A percentile compares a stretch with the other conserved stretches of the same genome.
Conservation (phyloP, 139 green algal species). For the Chlorella sp. region DNA sequence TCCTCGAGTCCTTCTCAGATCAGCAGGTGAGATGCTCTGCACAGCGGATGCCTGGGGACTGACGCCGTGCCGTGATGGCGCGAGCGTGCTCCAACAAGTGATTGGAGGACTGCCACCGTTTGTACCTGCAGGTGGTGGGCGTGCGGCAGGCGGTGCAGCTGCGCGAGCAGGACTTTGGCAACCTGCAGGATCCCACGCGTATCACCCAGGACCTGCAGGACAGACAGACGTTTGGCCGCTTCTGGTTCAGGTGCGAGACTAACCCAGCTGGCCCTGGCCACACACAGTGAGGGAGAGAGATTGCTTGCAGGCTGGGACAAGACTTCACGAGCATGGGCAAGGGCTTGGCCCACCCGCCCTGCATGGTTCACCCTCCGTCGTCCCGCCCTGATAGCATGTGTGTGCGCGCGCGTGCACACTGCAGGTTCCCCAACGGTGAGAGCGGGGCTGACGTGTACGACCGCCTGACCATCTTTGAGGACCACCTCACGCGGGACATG, state of each 20-base stretch:
- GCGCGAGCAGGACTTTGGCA: constrained; percentile 22
- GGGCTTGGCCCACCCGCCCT: too few relatives aligned
- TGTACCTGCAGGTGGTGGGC: constrained; percentile 1
- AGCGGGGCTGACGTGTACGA: constrained; percentile 89
- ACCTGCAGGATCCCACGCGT: neutral
- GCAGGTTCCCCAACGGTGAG: constrained; percentile 86
- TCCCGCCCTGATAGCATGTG: neutral
- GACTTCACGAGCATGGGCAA: too few relatives aligned
- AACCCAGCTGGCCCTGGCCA: too few relatives aligned
- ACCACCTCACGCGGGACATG: too few relatives aligned
- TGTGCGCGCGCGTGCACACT: constrained; percentile 16
- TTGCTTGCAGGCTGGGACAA: too few relatives aligned
- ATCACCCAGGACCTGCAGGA: constrained; percentile 1
- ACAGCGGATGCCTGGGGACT: neutral
- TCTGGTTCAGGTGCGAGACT: too few relatives aligned
- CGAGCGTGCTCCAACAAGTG: too few relatives aligned
- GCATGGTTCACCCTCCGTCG: too few relatives aligned
- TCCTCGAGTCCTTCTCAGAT: constrained; percentile 9
- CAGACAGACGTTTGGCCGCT: constrained; percentile 3
- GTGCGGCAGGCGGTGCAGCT: constrained; percentile 20
- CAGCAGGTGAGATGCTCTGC: constrained; percentile 7
- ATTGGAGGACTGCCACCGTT: neutral
- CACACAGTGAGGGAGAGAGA: too few relatives aligned
- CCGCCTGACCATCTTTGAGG: constrained; percentile 68
- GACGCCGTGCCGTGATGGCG: neutral